phyloP scores from a whole-genome alignment of 208 protist species.

The Wallacemonas sp. region DNA sequence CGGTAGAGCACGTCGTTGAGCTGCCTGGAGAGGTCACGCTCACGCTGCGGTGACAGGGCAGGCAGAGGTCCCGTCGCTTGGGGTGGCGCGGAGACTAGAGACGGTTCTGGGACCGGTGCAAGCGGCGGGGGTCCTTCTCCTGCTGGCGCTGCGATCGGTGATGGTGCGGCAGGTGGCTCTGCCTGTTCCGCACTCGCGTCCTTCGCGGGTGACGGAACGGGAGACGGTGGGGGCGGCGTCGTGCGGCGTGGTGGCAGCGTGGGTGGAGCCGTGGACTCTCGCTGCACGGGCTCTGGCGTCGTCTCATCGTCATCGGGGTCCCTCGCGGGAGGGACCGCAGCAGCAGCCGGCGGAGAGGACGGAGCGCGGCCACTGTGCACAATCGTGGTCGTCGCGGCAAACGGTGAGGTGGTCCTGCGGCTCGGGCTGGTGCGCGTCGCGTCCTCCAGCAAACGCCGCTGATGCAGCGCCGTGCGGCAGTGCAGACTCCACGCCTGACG shows the following conservation, averaged over 20 bases:
- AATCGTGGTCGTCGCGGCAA: background rate
- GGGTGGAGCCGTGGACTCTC: too few relatives aligned
- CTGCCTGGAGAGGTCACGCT: conserved; percentile 28
- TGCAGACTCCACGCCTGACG: conserved; percentile 20
- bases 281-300: too few relatives aligned
- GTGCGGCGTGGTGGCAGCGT: background rate
- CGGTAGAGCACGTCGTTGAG: conserved; percentile 20
- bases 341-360: background rate
- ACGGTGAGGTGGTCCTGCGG: background rate
- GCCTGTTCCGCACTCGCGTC: background rate
- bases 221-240: background rate
- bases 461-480: conserved; percentile 21
- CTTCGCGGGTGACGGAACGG: background rate
- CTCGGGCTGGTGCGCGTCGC: background rate
- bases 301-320: too few relatives aligned
- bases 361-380: background rate
- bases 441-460: conserved; percentile 18
- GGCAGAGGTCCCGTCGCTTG: too few relatives aligned
- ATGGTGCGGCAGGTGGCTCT: too few relatives aligned
- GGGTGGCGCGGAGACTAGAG: too few relatives aligned
- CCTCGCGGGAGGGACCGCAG: too few relatives aligned
- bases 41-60: conserved; percentile 18
- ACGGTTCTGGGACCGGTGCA: background rate
- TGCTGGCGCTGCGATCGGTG: too few relatives aligned
- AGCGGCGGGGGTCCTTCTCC: too few relatives aligned